A percentile compares a stretch with the other conserved stretches of the same genome.
phyloP scores from a whole-genome alignment of 2,329 filamentous ascomycete genomes.

The Venturiaceae sp. region DNA sequence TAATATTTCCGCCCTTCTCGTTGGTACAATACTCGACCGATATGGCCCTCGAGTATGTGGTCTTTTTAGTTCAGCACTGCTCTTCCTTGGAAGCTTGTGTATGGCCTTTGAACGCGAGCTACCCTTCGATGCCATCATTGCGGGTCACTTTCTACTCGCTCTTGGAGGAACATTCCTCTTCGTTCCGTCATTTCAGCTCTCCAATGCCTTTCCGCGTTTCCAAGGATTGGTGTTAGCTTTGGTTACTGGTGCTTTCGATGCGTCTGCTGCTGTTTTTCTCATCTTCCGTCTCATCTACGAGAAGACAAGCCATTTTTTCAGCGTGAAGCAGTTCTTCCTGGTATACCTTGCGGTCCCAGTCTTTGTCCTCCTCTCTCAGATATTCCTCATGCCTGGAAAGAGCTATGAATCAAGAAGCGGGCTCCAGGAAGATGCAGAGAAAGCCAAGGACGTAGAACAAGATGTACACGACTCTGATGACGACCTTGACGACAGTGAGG shows the following conservation, averaged over 20 bases:
- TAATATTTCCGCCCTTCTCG: conserved; percentile 26
- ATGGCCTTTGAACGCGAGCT: conserved; percentile 27
- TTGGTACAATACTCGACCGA: conserved; percentile 26
- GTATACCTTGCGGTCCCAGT: conserved; percentile 61
- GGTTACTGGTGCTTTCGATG: conserved; percentile 74
- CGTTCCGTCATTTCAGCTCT: conserved; percentile 75
- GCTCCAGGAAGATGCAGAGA: conserved; percentile 24
- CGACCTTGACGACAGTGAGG: conserved; percentile 37
- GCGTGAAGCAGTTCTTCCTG: conserved; percentile 60
- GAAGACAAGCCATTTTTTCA: conserved; percentile 45
- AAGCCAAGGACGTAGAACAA: conserved; percentile 19
- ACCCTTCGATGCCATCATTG: conserved; percentile 42
- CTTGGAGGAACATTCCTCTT: conserved; percentile 75
- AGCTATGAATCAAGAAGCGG: conserved; percentile 61
- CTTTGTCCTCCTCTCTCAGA: conserved; percentile 55
- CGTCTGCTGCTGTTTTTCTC: conserved; percentile 69
- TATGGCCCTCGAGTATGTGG: conserved; percentile 24
- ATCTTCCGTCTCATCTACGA: conserved; percentile 64
- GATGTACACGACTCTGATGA: conserved; percentile 46
- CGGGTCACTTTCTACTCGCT: conserved; percentile 66
- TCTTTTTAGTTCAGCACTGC: conserved; percentile 20
- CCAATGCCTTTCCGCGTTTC: conserved; percentile 69
- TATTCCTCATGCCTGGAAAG: conserved; percentile 62
- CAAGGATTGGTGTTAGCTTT: conserved; percentile 73
- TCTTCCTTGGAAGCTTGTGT: conserved; percentile 22